Base-by-base conservation (phyloP, 352 stramenopile genomes). In the Blastocystis sp. region DNA sequence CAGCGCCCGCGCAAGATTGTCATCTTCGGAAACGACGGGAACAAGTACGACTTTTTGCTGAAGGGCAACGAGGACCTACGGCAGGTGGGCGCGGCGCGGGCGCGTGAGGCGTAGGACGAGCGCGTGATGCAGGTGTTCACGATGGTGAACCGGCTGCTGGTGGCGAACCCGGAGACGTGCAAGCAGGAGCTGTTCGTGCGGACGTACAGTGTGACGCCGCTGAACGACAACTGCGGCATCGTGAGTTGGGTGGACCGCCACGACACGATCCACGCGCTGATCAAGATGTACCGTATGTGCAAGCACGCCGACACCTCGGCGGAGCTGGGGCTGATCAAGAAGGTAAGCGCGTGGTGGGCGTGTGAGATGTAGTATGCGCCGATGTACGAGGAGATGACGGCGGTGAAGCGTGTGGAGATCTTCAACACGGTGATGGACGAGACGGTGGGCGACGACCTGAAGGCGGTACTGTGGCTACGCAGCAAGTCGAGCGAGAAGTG, bases 11-110 rank as follows among this genome's bases (percentile, higher is more conserved):
- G 97, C 56, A 98, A 98, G 80, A 98, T 99, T 38, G 96, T 92
- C 14, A 95, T 99, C 45, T 89, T 94, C 10, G 97, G 96, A 23
- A 97, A 94, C 76, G 96, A 99, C 90, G 96, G 96, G 0, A 92
- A 97, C 60, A 94, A 98, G 89, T 99, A 99, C 92, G 94, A 98
- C 86, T 99, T 99, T 89, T 91, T 99, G 65, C 92, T 99, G 0
- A 99, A 99, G 91, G 97, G 96, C 19, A 95, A 99, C 89, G 97
- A 99, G 91, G 97, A 99, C 92, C 90, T 99, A 66, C 91, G 97
- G 23, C 96, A 99, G 91, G 48, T 56, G 48, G 0, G 0, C 0
- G 48, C 5, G 48, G 48, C 14, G 48, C 5, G 48, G 48, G 48
- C 48, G 48, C 48, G 48, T 56, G 48, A 56, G 48, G 0, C 14